Evolutionary conservation across 306 rosid species (phyloP).

Genomic region (Dryas alaskensis): DNA sequence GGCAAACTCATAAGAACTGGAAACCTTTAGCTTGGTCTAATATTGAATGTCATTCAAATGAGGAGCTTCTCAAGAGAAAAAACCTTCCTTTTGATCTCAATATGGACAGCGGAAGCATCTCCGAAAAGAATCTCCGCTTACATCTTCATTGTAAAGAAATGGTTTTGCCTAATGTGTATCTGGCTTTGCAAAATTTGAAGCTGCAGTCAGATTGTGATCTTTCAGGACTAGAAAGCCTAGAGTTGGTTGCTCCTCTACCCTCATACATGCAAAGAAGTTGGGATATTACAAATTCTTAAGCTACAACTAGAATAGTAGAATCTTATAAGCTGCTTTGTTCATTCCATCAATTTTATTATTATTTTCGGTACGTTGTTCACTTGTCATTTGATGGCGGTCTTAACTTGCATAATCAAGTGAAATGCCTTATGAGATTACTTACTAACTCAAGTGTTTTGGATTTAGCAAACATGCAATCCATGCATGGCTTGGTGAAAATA

Average conservation of each 20-base stretch:
- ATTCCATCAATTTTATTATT: background rate
- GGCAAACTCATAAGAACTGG: constrained; percentile 79
- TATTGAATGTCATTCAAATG: constrained; percentile 30
- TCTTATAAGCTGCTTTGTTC: constrained; percentile 6
- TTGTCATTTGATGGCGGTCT: background rate
- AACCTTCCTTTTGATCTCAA: constrained; percentile 70
- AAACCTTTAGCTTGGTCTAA: constrained; percentile 38
- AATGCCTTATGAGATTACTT: background rate
- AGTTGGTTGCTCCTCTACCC: constrained; percentile 69
- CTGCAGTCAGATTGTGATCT: constrained; percentile 48
- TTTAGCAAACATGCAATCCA: background rate
- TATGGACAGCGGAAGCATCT: constrained; percentile 61
- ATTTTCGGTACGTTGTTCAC: background rate
- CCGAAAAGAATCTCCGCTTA: constrained; percentile 56
- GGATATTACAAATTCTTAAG: constrained; percentile 54
- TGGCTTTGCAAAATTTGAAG: constrained; percentile 50
- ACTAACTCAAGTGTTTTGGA: background rate
- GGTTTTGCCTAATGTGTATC: constrained; percentile 67
- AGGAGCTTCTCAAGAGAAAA: constrained; percentile 41
- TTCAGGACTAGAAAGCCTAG: constrained; percentile 51
- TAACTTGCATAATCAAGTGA: background rate
- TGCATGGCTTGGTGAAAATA: background rate
- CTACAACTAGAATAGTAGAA: background rate
- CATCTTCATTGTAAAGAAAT: constrained; percentile 90
- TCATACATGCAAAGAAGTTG: constrained; percentile 84